phyloP scores from a whole-genome alignment of 164 flowering plant species.

The Piper betle region DNA sequence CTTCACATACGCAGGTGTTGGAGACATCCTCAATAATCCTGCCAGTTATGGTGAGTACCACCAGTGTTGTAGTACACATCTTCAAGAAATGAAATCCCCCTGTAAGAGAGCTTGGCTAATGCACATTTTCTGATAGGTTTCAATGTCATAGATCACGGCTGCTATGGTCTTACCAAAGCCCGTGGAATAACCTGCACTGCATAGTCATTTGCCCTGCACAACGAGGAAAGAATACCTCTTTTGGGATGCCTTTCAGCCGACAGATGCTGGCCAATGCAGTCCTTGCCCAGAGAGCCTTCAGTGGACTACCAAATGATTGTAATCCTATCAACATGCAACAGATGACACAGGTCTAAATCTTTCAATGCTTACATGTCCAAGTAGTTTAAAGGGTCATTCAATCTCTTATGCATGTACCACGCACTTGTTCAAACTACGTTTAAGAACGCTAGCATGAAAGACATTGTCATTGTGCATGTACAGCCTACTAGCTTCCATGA shows the following conservation, averaged over 20 bases:
- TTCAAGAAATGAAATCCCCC: background rate
- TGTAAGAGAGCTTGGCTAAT: no score
- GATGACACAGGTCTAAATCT: constrained; percentile 25
- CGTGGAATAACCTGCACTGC: constrained; percentile 56
- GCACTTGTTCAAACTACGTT: background rate
- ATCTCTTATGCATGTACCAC: background rate
- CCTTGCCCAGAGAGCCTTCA: constrained; percentile 37
- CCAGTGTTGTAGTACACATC: background rate
- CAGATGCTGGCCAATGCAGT: constrained; percentile 45
- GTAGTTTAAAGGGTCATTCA: no score
- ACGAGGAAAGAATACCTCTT: constrained; percentile 44
- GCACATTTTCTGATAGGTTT: constrained; percentile 27
- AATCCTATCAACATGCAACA: constrained; percentile 65
- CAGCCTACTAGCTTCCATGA: no score
- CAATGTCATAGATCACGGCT: constrained; percentile 33
- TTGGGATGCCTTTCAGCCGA: constrained; percentile 77
- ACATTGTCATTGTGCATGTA: no score
- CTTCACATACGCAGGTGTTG: constrained; percentile 40
- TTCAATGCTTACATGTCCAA: background rate
- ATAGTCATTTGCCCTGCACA: constrained; percentile 31
- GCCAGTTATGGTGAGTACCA: constrained; percentile 31
- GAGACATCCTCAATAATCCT: constrained; percentile 61
- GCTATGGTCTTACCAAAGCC: constrained; percentile 53
- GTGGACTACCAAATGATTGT: constrained; percentile 39
- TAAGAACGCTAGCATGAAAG: no score